Conservation (phyloP, 257 asterid genomes). For the Thymus quinquecostatus region DNA sequence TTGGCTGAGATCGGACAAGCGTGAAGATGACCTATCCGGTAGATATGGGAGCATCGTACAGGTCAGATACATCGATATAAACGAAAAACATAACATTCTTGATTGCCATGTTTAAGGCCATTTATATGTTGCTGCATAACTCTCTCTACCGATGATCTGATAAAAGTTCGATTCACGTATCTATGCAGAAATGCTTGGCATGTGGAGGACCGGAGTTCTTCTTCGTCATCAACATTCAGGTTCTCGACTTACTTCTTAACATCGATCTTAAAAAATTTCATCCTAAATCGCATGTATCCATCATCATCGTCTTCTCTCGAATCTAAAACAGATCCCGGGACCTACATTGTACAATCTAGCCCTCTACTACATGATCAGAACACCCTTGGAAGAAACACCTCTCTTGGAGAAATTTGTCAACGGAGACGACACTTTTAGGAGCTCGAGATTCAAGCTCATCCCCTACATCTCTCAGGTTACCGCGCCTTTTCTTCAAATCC, state of each 20-base stretch:
- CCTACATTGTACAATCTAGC: slow-evolving; percentile 57
- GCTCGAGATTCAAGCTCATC: slow-evolving; percentile 90
- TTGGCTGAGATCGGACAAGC: slow-evolving; percentile 75
- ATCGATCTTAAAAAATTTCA: slow-evolving; percentile 2
- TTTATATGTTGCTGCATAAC: not conserved
- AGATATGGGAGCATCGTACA: slow-evolving; percentile 83
- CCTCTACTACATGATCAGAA: slow-evolving; percentile 66
- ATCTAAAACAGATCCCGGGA: slow-evolving; percentile 64
- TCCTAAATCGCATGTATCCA: slow-evolving; percentile 14
- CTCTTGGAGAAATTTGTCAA: slow-evolving; percentile 74
- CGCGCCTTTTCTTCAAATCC: not conserved
- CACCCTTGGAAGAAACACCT: slow-evolving; percentile 73
- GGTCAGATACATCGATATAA: slow-evolving; percentile 37
- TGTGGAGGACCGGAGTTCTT: slow-evolving; percentile 72
- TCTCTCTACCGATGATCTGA: slow-evolving; percentile 9
- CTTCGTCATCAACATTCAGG: slow-evolving; percentile 74
- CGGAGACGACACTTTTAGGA: slow-evolving; percentile 84
- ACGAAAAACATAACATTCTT: not conserved
- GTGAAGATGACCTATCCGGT: slow-evolving; percentile 78
- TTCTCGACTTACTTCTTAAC: not conserved
- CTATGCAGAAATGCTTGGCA: slow-evolving; percentile 60
- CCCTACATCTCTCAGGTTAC: slow-evolving; percentile 81
- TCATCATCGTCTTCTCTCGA: slow-evolving; percentile 12
- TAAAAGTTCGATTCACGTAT: slow-evolving; percentile 10
- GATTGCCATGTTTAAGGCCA: not conserved